Evolutionary conservation across 306 rosid species (phyloP).

Genomic region (Quercus agrifolia): DNA sequence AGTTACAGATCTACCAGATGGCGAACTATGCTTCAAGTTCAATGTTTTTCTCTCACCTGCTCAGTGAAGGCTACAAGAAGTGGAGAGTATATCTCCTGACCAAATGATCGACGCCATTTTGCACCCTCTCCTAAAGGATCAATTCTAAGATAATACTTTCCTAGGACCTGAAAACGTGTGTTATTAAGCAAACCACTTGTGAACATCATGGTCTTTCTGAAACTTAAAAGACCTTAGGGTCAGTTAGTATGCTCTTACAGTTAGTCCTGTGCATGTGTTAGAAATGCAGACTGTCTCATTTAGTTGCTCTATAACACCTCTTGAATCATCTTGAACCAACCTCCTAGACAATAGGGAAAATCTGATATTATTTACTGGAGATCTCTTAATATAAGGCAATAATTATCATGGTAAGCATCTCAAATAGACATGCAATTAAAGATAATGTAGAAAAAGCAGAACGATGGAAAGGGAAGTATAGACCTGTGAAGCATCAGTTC

Average conservation of each 20-base stretch:
- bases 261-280: conserved; percentile 64
- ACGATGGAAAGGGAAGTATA: conserved; percentile 2
- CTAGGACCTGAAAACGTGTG: conserved; percentile 52
- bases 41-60: conserved; percentile 33
- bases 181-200: background rate
- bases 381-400: too few relatives aligned
- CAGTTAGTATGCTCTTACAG: conserved; percentile 43
- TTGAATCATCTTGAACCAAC: conserved; percentile 63
- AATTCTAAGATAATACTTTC: conserved; percentile 72
- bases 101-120: conserved; percentile 87
- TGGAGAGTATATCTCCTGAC: conserved; percentile 87
- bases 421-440: background rate
- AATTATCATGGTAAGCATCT: too few relatives aligned
- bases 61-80: conserved; percentile 79
- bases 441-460: background rate
- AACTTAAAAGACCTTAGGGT: conserved; percentile 2
- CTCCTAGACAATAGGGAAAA: conserved; percentile 45
- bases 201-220: conserved; percentile 13
- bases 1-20: background rate
- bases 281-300: conserved; percentile 75
- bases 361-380: too few relatives aligned
- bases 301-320: conserved; percentile 80
- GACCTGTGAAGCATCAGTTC: conserved; percentile 88
- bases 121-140: conserved; percentile 83
- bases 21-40: conserved; percentile 1